Evolutionary conservation across 2,329 filamentous ascomycete genomes (phyloP).

Genomic region (Teratosphaeria viscida): DNA sequence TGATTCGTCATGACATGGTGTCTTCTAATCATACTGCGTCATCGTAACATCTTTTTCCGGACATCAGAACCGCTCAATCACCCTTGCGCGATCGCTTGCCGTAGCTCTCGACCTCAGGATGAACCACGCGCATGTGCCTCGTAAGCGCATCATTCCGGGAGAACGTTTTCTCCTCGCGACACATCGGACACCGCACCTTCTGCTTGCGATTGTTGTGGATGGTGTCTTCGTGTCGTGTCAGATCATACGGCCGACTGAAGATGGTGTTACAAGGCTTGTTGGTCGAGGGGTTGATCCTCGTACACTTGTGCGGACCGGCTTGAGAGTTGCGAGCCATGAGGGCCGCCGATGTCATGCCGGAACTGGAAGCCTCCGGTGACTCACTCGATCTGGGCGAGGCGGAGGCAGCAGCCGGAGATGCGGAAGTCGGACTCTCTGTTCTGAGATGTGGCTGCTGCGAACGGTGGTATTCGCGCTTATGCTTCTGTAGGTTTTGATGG

Average conservation of each 20-base stretch:
- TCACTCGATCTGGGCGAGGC: conserved; percentile 20
- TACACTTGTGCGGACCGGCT: conserved; percentile 85
- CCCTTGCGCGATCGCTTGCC: conserved; percentile 43
- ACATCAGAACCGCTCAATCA: not conserved
- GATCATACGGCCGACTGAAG: conserved; percentile 91
- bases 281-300: conserved; percentile 86
- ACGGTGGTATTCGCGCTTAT: conserved; percentile 88
- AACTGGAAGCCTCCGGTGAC: conserved; percentile 21
- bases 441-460: conserved; percentile 45
- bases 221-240: conserved; percentile 92
- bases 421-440: conserved; percentile 2
- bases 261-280: conserved; percentile 90
- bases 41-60: not conserved
- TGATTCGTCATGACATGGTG: not conserved
- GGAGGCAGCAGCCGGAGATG: conserved; percentile 28
- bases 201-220: conserved; percentile 93
- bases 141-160: conserved; percentile 91
- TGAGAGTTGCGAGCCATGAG: conserved; percentile 65
- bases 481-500: conserved; percentile 76
- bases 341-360: conserved; percentile 43
- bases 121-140: conserved; percentile 86
- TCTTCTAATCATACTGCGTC: not conserved
- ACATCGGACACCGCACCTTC: conserved; percentile 86
- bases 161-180: conserved; percentile 94
- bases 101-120: conserved; percentile 77